Conservation (phyloP, 2,329 filamentous ascomycete species). For the Alternaria brassicicola region DNA sequence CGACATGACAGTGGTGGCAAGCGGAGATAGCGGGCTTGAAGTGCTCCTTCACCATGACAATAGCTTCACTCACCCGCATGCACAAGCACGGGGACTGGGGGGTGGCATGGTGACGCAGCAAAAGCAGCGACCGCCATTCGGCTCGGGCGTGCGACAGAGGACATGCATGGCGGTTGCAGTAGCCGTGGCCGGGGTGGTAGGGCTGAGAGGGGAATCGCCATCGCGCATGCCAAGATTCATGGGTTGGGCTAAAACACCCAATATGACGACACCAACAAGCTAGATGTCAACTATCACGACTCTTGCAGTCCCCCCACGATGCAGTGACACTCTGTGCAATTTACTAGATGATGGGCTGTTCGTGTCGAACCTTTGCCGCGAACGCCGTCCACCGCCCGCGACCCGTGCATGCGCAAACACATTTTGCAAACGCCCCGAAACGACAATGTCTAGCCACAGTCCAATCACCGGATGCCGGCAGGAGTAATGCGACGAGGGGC, state of each 20-base stretch:
- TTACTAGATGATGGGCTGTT: slow-evolving; percentile 40
- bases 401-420: slow-evolving; percentile 12
- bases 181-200: neutral
- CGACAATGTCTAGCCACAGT: slow-evolving; percentile 39
- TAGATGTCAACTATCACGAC: neutral
- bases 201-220: slow-evolving; percentile 9
- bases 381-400: slow-evolving; percentile 29
- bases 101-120: slow-evolving; percentile 4
- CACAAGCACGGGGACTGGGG: neutral
- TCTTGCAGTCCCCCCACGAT: slow-evolving; percentile 26
- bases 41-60: slow-evolving; percentile 1
- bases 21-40: neutral
- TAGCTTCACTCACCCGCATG: neutral
- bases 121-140: slow-evolving; percentile 6
- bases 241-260: neutral
- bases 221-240: slow-evolving; percentile 1
- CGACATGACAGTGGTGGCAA: slow-evolving; percentile 21
- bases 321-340: slow-evolving; percentile 28
- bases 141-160: slow-evolving; percentile 8
- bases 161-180: slow-evolving; percentile 1
- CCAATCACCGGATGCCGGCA: slow-evolving; percentile 7
- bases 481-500: slow-evolving; percentile 6
- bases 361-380: slow-evolving; percentile 28
- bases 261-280: slow-evolving; percentile 1
- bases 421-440: slow-evolving; percentile 19